phyloP scores from a whole-genome alignment of 139 green algal genomes.

The Chlorella sp. region DNA sequence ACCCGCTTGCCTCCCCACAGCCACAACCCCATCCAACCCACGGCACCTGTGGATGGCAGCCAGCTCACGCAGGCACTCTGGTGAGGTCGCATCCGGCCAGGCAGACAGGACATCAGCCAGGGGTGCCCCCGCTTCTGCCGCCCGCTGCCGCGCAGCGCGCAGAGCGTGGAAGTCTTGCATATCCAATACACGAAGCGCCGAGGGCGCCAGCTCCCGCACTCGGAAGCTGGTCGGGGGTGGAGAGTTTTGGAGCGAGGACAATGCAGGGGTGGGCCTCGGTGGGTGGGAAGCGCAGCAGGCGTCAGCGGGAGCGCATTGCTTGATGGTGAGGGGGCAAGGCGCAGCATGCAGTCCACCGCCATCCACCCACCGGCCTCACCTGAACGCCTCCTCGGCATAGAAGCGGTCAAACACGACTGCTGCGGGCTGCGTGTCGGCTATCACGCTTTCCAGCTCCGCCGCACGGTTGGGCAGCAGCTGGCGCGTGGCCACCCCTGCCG shows the following conservation, averaged over 20 bases:
- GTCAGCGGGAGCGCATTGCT: background rate
- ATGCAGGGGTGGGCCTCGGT: background rate
- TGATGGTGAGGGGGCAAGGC: too few relatives aligned
- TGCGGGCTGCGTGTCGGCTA: constrained; percentile 17
- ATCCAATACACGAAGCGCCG: constrained; percentile 63
- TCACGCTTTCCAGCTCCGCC: background rate
- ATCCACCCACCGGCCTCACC: background rate
- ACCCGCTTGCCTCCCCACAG: too few relatives aligned
- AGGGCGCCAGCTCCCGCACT: constrained; percentile 46
- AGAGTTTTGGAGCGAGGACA: too few relatives aligned
- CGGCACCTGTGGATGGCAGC: constrained; percentile 57
- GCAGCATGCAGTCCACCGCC: background rate
- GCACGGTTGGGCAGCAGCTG: constrained; percentile 44
- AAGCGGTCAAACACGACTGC: constrained; percentile 68
- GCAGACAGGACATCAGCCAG: constrained; percentile 34
- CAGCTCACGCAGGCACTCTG: constrained; percentile 58
- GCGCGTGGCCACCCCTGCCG: constrained; percentile 1
- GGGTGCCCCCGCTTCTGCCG: constrained; percentile 1
- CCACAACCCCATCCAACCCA: too few relatives aligned
- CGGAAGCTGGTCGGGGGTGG: constrained; percentile 20
- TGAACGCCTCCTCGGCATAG: constrained; percentile 66
- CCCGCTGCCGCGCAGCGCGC: constrained; percentile 30
- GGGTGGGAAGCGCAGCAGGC: background rate
- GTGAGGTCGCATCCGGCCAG: constrained; percentile 40
- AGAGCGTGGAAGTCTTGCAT: constrained; percentile 75